Evolutionary conservation across 495 filamentous ascomycete genomes (phyloP), one percentile per base, ranked within the genome.

Genomic region (Penicillium subrubescens): DNA sequence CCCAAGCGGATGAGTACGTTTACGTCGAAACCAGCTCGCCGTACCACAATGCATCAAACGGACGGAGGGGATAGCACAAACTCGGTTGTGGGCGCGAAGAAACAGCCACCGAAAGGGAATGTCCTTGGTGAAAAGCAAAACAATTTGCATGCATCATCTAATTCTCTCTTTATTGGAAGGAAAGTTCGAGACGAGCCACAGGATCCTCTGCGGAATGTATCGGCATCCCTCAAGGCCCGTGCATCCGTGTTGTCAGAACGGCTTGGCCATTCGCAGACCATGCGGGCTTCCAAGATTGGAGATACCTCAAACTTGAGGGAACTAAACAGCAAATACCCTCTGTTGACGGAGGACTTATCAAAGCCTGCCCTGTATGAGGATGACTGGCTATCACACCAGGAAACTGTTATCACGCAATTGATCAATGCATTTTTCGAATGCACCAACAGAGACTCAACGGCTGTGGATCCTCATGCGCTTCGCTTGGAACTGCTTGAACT

Each of bases 301-400:
- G 25, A 56, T 31, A 15, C 55, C 1, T 59, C 57, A 3, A 73
- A 39, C 14, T 17, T 63, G 21, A 71, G 68, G 29, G 62, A 53
- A 31, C 37, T 72, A n/a, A 74, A 71, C 39, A 62, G 74, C 6
- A 73, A 82, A 48, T 88, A 86, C 64, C 83, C 86, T 10, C 64
- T 87, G 41, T 73, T 90, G 14, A 61, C 71, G 0, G 85, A 90
- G 60, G 78, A 87, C 62, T 79, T 90, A 29, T 66, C 75, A 0
- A 80, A 82, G 34, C 76, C 86, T 23, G 80, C 84, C 59, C 77
- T 90, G 68, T 90, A 89, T 66, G 87, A 90, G 65, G 87, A 89
- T 23, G 74, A 84, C 53, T 90, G 88, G 88, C 84, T 90, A 35
- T 77, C 75, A 15, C 81, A 89, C 60, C 86, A 90, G 64, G 88